A percentile compares a stretch with the other conserved stretches of the same genome.
These are phyloP conservation scores for Aristolochia fimbriata DNA, from an alignment of 164 flowering plant species.

Conservation along the genomic window DNA sequence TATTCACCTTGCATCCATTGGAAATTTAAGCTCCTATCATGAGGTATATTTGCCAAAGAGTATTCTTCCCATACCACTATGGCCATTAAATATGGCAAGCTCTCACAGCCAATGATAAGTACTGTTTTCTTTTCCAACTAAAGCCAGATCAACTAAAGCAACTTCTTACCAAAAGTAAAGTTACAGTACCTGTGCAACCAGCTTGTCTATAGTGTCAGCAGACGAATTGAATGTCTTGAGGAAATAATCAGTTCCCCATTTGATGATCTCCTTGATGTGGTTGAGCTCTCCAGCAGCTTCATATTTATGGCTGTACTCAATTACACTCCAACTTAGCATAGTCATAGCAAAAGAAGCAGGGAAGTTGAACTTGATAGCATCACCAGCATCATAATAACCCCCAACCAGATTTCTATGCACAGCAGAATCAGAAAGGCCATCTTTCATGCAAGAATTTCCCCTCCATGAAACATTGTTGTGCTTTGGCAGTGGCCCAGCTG, in stretches of 20 bases:
- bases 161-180: too few relatives aligned
- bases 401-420: constrained; percentile 61
- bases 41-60: too few relatives aligned
- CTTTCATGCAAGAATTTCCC: constrained; percentile 66
- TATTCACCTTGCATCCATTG: too few relatives aligned
- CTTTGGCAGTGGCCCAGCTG: constrained; percentile 86
- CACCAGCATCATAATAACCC: constrained; percentile 94
- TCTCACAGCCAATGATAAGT: too few relatives aligned
- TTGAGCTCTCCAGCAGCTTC: constrained; percentile 86
- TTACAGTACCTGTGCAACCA: constrained; percentile 57
- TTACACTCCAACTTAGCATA: constrained; percentile 93
- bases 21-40: too few relatives aligned
- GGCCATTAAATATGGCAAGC: too few relatives aligned
- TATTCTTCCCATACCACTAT: too few relatives aligned
- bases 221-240: constrained; percentile 83
- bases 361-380: constrained; percentile 89
- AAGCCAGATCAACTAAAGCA: too few relatives aligned
- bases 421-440: constrained; percentile 43
- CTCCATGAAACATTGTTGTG: constrained; percentile 87
- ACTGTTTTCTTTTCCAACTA: too few relatives aligned
- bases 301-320: constrained; percentile 81
- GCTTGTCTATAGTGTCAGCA: constrained; percentile 50
- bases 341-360: constrained; percentile 85
- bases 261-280: constrained; percentile 77
- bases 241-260: constrained; percentile 91